Evolutionary conservation across 2,329 filamentous ascomycete species (phyloP).

Genomic region (Talaromyces sp.): DNA sequence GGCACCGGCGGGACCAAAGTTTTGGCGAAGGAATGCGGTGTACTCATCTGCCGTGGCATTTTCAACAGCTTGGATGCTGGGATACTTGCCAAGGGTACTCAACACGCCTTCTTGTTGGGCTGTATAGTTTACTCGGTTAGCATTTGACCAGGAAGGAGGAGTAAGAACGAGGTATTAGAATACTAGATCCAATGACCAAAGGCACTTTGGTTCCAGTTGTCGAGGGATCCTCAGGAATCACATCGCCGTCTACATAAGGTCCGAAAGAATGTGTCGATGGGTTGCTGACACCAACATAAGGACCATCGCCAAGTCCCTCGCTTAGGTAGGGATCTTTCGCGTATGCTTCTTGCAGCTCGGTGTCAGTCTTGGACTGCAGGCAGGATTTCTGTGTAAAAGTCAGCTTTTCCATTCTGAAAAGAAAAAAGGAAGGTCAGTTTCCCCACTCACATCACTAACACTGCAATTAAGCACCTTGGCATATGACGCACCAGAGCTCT

Average conservation of each 20-base stretch:
- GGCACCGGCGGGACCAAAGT: slow-evolving; percentile 10
- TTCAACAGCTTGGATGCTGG: neutral
- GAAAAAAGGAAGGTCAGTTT: neutral
- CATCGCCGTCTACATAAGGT: slow-evolving; percentile 16
- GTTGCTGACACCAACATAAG: neutral
- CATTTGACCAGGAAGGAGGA: neutral
- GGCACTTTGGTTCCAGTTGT: slow-evolving; percentile 15
- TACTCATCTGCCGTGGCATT: slow-evolving; percentile 7
- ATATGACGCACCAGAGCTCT: slow-evolving; percentile 6
- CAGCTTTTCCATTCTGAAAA: neutral
- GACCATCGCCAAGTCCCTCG: neutral
- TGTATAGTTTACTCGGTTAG: neutral
- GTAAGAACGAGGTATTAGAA: neutral
- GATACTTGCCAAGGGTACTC: neutral
- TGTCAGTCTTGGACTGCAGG: slow-evolving; percentile 12
- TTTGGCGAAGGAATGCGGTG: slow-evolving; percentile 12
- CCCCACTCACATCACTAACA: slow-evolving; percentile 2
- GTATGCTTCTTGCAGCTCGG: slow-evolving; percentile 11
- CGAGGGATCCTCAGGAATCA: slow-evolving; percentile 13
- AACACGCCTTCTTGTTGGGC: slow-evolving; percentile 1
- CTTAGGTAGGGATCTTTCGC: neutral
- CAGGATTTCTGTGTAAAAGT: slow-evolving; percentile 14
- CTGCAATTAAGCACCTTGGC: slow-evolving; percentile 4
- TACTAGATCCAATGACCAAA: slow-evolving; percentile 17
- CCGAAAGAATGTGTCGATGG: slow-evolving; percentile 8